Percentiles rank a stretch among this genome's conserved stretches.
Evolutionary conservation across 805 yeast genomes (phyloP).

Genomic region (Candida verbasci): DNA sequence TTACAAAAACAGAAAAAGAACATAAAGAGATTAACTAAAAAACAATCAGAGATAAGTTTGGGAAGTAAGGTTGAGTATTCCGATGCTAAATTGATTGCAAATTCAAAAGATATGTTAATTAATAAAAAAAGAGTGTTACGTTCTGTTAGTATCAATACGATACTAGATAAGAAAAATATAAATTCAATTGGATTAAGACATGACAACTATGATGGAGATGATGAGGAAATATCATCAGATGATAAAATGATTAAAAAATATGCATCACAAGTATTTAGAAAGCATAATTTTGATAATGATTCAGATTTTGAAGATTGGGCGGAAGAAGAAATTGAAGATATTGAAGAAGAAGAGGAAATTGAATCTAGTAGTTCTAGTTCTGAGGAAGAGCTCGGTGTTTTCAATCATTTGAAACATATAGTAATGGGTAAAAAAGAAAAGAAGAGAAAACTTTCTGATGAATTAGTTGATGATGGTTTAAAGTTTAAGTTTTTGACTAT

Average conservation of each 20-base stretch:
- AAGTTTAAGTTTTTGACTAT: constrained; percentile 40
- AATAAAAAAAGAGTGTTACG: constrained; percentile 40
- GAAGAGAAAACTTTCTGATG: constrained; percentile 14
- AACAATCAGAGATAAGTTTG: constrained; percentile 21
- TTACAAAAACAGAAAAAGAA: constrained; percentile 45
- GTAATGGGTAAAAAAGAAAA: constrained; percentile 21
- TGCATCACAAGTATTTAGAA: constrained; percentile 30
- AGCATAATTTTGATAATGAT: constrained; percentile 3
- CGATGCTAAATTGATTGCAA: constrained; percentile 49
- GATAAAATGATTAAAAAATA: constrained; percentile 26
- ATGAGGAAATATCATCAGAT: no score
- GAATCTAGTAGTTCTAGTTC: constrained; percentile 6
- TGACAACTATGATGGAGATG: constrained; percentile 10
- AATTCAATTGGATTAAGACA: constrained; percentile 1
- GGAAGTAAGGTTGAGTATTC: constrained; percentile 39
- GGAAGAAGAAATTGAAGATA: constrained; percentile 9
- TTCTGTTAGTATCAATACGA: constrained; percentile 30
- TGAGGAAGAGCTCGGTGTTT: constrained; percentile 23
- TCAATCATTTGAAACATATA: constrained; percentile 32
- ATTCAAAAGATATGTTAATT: constrained; percentile 42
- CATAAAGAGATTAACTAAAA: constrained; percentile 35
- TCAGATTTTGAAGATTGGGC: no score
- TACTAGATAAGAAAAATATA: constrained; percentile 5
- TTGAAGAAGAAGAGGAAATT: constrained; percentile 12
- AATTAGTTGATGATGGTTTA: constrained; percentile 35